Evolutionary conservation across 352 stramenopile species (phyloP).

Genomic region (Phytopythium aichiense): DNA sequence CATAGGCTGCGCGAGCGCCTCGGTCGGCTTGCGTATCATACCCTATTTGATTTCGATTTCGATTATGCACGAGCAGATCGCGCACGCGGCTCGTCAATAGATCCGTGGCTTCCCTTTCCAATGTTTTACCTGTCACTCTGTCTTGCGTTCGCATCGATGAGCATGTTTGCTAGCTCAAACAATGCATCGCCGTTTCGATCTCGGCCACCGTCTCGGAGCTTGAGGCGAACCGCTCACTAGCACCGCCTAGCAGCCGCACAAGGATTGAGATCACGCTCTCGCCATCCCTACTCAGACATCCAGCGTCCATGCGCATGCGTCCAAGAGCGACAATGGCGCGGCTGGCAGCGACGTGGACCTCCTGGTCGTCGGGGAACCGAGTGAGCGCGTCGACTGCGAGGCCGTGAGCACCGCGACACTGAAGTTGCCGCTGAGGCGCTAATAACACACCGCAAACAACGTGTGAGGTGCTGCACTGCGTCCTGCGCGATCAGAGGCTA

Average conservation of each 20-base stretch:
- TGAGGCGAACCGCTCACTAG: background rate
- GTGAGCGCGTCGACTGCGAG: conserved; percentile 9
- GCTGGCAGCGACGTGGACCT: conserved; percentile 5
- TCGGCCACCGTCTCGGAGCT: background rate
- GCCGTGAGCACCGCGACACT: conserved; percentile 10
- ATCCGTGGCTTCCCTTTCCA: background rate
- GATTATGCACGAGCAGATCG: background rate
- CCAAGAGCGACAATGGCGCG: background rate
- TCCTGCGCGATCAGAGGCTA: background rate
- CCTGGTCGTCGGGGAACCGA: conserved; percentile 3
- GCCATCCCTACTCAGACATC: too few species aligned
- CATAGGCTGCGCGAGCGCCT: background rate
- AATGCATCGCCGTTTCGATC: background rate
- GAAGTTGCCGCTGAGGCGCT: conserved; percentile 11
- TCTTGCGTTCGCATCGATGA: too few species aligned
- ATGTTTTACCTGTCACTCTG: too few species aligned
- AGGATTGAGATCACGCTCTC: background rate
- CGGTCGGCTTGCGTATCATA: background rate
- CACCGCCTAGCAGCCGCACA: background rate
- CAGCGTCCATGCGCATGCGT: too few species aligned
- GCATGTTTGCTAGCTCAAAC: too few species aligned
- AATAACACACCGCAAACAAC: background rate
- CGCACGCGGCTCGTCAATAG: background rate
- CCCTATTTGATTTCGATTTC: background rate
- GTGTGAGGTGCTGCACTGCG: background rate